A percentile compares a stretch with the other conserved stretches of the same genome.
These are phyloP conservation scores for Taphrina sp. DNA, from an alignment of 1,139 yeast species.

Conservation along the genomic window DNA sequence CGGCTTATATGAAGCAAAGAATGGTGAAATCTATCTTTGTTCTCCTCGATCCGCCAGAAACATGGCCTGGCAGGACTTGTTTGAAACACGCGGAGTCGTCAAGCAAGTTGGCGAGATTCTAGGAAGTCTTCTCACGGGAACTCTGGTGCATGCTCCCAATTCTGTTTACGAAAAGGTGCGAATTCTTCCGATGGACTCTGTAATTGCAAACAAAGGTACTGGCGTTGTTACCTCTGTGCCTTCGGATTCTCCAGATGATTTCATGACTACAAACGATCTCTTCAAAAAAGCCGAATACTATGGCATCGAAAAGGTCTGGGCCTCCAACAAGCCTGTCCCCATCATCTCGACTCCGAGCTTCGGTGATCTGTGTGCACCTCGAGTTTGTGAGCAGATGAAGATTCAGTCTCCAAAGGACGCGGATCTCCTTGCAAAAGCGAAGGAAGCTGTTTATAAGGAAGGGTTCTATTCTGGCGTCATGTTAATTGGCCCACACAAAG, in stretches of 20 bases:
- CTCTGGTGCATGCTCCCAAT: conserved; percentile 82
- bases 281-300: conserved; percentile 89
- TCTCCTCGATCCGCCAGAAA: conserved; percentile 98
- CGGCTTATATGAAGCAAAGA: conserved; percentile 83
- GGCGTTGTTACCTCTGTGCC: conserved; percentile 99
- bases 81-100: conserved; percentile 83
- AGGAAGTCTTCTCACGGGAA: conserved; percentile 79
- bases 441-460: conserved; percentile 93
- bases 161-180: conserved; percentile 69
- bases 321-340: conserved; percentile 66
- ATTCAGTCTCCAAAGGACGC: conserved; percentile 93
- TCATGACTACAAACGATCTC: conserved; percentile 76
- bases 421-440: conserved; percentile 82
- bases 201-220: conserved; percentile 91
- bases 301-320: conserved; percentile 85
- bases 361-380: conserved; percentile 87
- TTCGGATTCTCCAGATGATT: conserved; percentile 97
- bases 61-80: conserved; percentile 91
- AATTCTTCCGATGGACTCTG: conserved; percentile 96
- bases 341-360: conserved; percentile 77
- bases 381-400: conserved; percentile 77
- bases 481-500: conserved; percentile 76
- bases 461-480: conserved; percentile 89
- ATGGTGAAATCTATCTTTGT: conserved; percentile 69
- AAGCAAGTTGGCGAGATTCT: conserved; percentile 57